Evolutionary conservation across 345 rosid species (phyloP).

Genomic region (Lumnitzera littorea): DNA sequence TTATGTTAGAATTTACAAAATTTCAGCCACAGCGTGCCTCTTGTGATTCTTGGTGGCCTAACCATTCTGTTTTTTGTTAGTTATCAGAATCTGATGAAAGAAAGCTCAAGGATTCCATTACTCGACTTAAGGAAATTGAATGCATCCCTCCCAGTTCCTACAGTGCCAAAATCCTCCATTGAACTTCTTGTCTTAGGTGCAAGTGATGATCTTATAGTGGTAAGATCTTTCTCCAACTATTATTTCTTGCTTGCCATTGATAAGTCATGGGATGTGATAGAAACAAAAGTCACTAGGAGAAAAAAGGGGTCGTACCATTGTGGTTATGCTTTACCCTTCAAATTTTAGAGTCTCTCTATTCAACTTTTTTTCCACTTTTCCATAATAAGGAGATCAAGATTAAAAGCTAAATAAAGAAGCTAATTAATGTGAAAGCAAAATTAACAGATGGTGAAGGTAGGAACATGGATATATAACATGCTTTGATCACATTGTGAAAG

Average conservation of each 20-base stretch:
- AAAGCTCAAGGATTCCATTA: constrained; percentile 66
- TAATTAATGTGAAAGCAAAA: no score
- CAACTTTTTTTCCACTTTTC: no score
- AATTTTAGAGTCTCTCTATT: no score
- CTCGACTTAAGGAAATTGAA: constrained; percentile 85
- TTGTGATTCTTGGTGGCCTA: neutral
- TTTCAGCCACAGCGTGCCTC: neutral
- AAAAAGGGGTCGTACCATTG: neutral
- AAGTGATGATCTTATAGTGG: constrained; percentile 80
- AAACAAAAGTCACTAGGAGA: neutral
- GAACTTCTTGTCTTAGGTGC: constrained; percentile 70
- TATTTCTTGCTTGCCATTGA: neutral
- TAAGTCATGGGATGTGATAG: neutral
- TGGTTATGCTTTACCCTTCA: no score
- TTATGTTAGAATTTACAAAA: neutral
- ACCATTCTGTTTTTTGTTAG: constrained; percentile 26
- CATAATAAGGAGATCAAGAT: no score
- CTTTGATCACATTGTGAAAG: no score
- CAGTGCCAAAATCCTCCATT: constrained; percentile 35
- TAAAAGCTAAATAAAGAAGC: no score
- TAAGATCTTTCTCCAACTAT: constrained; percentile 10
- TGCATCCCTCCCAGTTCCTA: constrained; percentile 77
- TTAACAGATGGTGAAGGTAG: no score
- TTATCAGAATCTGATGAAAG: constrained; percentile 71
- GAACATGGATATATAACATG: no score